Evolutionary conservation across 176 grass and related monocot genomes (phyloP), one percentile per base, ranked within the genome.

Genomic region (Cymbopogon citratus): DNA sequence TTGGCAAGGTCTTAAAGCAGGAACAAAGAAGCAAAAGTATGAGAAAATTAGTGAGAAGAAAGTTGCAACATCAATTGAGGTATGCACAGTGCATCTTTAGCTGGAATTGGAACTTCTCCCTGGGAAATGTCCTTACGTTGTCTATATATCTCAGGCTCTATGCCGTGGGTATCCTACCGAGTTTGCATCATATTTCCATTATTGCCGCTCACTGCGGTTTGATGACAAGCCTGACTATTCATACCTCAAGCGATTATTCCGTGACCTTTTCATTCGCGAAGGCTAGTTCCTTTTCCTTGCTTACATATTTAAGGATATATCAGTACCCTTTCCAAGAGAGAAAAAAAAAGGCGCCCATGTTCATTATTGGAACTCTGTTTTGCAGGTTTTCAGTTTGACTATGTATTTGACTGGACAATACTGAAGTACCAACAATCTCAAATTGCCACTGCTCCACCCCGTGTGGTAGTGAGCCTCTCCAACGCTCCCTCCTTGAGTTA

Each of bases 1-100:
- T 77, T 99, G 97, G 97, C 97, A 99, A 73, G 97, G 97, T 87
- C 80, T 99, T 80, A 93, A 99, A 96, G 97, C 93, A 70, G 97
- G 93, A 80, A 99, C 93, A 26, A 96, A 93, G 87, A 93, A 99
- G 44, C 89, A 99, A 74, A 96, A 99, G 19, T 96, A 93, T 73
- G 97, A 93, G 83, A 99, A 93, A 80, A 95, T 99, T 65, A 93
- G 93, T 24, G 93, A 99, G 85, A 99, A 91, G 84, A 99, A 99
- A 93, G 91, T 93, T 71, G 87, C 93, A 31, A 99, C 97, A 71
- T 93, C 97, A 64, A 96, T 95, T 90, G 93, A 99, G 91, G 97
- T 91, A 81, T 45, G 60, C 35, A n/a, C 3, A 33, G 76, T 28
- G 46, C 23, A 35, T 82, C 16, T 71, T 9, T 73, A 79, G 21